A percentile compares a stretch with the other conserved stretches of the same genome.
Evolutionary conservation across 2,329 filamentous ascomycete genomes (phyloP).

Genomic region (Neonectria punicea): DNA sequence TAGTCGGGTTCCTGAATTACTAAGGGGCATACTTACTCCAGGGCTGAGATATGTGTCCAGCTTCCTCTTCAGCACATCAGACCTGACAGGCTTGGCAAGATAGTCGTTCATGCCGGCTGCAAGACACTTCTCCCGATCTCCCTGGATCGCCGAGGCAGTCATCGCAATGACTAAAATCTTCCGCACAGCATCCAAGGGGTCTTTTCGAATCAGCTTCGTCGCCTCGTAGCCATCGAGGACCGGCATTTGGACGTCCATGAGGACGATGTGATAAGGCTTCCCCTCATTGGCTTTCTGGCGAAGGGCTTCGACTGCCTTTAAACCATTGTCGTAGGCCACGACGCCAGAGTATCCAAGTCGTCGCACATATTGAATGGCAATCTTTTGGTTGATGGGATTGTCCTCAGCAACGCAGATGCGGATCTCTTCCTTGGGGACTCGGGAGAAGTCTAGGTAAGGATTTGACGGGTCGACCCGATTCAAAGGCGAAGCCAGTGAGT

Average conservation of each 20-base stretch:
- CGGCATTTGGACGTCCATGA: conserved; percentile 98
- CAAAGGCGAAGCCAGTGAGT: conserved; percentile 44
- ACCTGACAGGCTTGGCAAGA: conserved; percentile 92
- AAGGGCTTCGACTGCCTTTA: conserved; percentile 88
- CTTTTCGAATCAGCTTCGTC: conserved; percentile 82
- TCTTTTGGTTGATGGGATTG: conserved; percentile 93
- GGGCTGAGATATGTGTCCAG: conserved; percentile 67
- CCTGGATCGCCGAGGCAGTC: conserved; percentile 95
- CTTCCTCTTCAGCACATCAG: conserved; percentile 86
- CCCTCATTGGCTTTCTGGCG: conserved; percentile 76
- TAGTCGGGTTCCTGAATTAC: conserved; percentile 7
- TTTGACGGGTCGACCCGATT: conserved; percentile 54
- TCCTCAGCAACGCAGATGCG: conserved; percentile 95
- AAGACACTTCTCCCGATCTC: conserved; percentile 94
- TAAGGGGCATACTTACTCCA: conserved; percentile 40
- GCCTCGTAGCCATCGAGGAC: conserved; percentile 93
- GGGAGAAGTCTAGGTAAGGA: conserved; percentile 73
- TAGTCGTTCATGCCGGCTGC: conserved; percentile 98
- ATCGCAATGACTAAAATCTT: conserved; percentile 95
- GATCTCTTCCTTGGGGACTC: conserved; percentile 79
- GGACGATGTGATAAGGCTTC: conserved; percentile 84
- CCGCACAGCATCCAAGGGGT: conserved; percentile 79
- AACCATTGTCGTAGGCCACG: conserved; percentile 89
- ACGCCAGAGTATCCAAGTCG: conserved; percentile 84
- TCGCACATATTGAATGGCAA: conserved; percentile 89